These are phyloP conservation scores for Hygrophorus pudorinus DNA, from an alignment of 768 basidiomycete genomes.

Conservation along the genomic window DNA sequence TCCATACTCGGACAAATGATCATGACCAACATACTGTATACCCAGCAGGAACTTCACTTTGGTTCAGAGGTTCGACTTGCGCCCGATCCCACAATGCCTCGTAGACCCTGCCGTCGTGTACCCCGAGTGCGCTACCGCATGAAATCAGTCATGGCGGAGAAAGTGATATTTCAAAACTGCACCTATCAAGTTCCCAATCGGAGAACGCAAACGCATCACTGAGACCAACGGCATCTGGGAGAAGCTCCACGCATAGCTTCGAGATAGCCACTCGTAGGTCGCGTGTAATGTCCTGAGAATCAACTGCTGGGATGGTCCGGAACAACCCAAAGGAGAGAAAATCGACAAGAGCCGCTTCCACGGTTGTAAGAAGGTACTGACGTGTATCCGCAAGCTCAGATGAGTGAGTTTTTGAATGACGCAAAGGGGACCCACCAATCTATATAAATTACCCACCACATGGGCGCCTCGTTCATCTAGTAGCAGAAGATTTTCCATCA, in stretches of 20 bases:
- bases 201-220: constrained; percentile 67
- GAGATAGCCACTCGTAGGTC: constrained; percentile 42
- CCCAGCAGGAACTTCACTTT: constrained; percentile 36
- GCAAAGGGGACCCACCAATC: constrained; percentile 27
- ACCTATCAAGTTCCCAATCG: constrained; percentile 71
- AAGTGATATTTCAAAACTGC: constrained; percentile 5
- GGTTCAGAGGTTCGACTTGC: constrained; percentile 52
- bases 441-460: constrained; percentile 28
- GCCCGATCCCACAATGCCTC: constrained; percentile 54
- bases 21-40: constrained; percentile 37
- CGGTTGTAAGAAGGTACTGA: constrained; percentile 53
- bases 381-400: not conserved
- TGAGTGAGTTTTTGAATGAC: not conserved
- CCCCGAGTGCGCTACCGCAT: constrained; percentile 44
- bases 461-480: constrained; percentile 16
- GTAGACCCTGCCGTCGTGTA: constrained; percentile 55
- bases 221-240: constrained; percentile 58
- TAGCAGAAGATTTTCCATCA: constrained; percentile 26
- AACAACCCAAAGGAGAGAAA: constrained; percentile 48
- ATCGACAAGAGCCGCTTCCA: constrained; percentile 47
- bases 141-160: not conserved
- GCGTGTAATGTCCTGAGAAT: constrained; percentile 32
- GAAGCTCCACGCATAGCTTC: constrained; percentile 35
- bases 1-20: not conserved
- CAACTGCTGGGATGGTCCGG: constrained; percentile 9